Conservation (phyloP, 2,329 filamentous ascomycete genomes). For the Phialocephala subalpina region DNA sequence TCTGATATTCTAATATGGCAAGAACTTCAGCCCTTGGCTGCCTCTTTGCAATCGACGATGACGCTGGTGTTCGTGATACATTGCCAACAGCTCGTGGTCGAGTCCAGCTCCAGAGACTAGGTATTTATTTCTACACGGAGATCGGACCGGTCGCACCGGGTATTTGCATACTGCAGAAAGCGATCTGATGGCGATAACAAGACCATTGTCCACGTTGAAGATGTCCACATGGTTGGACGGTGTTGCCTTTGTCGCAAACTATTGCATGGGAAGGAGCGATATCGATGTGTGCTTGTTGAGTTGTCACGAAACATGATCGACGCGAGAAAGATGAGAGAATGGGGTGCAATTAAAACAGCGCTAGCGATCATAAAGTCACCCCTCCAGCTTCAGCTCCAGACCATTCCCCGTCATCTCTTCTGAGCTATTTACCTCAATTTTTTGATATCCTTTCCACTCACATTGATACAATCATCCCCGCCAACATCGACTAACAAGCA, state of each 20-base stretch:
- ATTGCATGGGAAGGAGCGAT: constrained; percentile 3
- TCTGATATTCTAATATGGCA: not conserved
- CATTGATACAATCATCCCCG: too few species aligned
- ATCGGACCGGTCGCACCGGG: too few species aligned
- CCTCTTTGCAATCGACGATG: not conserved
- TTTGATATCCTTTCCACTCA: too few species aligned
- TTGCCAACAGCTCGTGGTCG: not conserved
- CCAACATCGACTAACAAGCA: too few species aligned
- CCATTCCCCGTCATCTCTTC: too few species aligned
- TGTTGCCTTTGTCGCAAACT: not conserved
- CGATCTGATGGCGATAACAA: not conserved
- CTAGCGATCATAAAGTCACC: not conserved
- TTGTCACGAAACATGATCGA: constrained; percentile 1
- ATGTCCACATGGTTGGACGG: not conserved
- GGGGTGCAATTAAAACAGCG: not conserved
- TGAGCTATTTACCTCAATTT: too few species aligned
- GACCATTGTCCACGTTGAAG: not conserved
- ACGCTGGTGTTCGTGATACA: not conserved
- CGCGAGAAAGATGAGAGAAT: not conserved
- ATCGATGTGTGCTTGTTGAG: not conserved
- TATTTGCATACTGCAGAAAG: not conserved
- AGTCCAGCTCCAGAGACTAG: not conserved
- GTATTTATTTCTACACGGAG: not conserved
- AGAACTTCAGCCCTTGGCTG: not conserved
- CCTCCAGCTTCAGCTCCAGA: too few species aligned